Evolutionary conservation across 1,139 yeast species (phyloP), one percentile per base, ranked within the genome.

Genomic region (Lodderomyces oxycetoniae): DNA sequence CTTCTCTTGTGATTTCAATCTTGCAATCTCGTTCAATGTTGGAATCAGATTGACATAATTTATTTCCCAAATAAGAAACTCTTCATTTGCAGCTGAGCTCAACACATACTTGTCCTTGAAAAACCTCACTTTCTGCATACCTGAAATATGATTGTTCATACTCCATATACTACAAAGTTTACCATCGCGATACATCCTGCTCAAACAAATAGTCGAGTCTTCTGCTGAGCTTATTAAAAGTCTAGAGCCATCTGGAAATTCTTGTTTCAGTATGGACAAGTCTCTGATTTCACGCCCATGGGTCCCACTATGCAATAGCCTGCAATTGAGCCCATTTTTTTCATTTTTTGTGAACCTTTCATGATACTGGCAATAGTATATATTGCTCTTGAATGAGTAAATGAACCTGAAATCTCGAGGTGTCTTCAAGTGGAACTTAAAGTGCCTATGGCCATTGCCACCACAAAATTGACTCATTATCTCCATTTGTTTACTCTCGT

Each of bases 201-300:
- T 74, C 15, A 89, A 46, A 40, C 78, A 71, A 4, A 91, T 62
- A 1, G 87, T 75, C 0, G 96, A 83, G 51, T 91, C 98, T 55
- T 91, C 98, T 0, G 96, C 80, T 2, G 89, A 97, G 2, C 93
- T 78, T 17, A 85, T 71, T 8, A 82, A 60, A 14, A 74, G 45
- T 27, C 57, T 57, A 3, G 58, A 46, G 39, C 60, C 57, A 40
- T 49, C 48, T 9, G 9, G 12, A 12, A 43, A 38, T 2, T 32
- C 27, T 2, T 35, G 37, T 3, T 63, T 55, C 16, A 71, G 63
- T n/a, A 77, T 60, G 0, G 80, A 61, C n/a, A 82, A 62, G 42
- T 74, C 82, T 49, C 94, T 66, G 10, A 83, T 75, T 55, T 91
- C 98, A 44, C 97, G 71, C 0, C 98, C 98, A 55, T 91, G 97